phyloP scores from a whole-genome alignment of 441 rosid species.

The Jatropha multifida region DNA sequence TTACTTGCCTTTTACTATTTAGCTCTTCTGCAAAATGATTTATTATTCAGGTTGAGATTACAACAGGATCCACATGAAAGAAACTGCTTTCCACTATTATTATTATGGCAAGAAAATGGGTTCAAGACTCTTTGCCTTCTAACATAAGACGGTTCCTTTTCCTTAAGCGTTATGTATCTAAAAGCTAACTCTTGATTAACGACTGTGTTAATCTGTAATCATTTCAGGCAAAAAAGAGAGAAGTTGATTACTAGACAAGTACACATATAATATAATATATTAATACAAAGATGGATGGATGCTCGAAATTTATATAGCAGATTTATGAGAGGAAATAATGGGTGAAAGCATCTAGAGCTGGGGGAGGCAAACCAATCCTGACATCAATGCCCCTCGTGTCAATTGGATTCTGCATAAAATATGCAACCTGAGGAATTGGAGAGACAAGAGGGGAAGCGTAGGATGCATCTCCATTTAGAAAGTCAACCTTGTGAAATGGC shows the following conservation, averaged over 20 bases:
- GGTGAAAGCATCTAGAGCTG: slow-evolving; percentile 35
- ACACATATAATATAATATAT: no score
- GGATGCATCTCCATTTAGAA: slow-evolving; percentile 43
- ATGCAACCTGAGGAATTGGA: slow-evolving; percentile 67
- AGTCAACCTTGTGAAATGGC: slow-evolving; percentile 58
- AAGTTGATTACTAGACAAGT: no score
- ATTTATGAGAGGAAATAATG: slow-evolving; percentile 32
- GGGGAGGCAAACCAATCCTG: slow-evolving; percentile 58
- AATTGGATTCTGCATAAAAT: slow-evolving; percentile 57
- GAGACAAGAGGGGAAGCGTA: slow-evolving; percentile 50
- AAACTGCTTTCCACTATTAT: not conserved
- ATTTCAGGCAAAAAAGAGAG: no score
- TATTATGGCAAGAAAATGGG: not conserved
- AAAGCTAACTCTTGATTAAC: not conserved
- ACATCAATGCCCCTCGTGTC: slow-evolving; percentile 45
- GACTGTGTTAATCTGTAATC: no score
- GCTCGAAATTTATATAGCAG: slow-evolving; percentile 7
- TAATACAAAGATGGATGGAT: no score
- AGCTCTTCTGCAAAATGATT: not conserved
- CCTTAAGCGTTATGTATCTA: not conserved
- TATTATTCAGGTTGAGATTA: not conserved
- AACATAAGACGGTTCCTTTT: not conserved
- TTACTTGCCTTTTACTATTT: not conserved
- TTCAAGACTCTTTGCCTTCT: not conserved
- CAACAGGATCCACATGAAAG: not conserved